These are phyloP conservation scores for Golubevia sp. DNA, from an alignment of 1,284 basidiomycete species.

Conservation along the genomic window DNA sequence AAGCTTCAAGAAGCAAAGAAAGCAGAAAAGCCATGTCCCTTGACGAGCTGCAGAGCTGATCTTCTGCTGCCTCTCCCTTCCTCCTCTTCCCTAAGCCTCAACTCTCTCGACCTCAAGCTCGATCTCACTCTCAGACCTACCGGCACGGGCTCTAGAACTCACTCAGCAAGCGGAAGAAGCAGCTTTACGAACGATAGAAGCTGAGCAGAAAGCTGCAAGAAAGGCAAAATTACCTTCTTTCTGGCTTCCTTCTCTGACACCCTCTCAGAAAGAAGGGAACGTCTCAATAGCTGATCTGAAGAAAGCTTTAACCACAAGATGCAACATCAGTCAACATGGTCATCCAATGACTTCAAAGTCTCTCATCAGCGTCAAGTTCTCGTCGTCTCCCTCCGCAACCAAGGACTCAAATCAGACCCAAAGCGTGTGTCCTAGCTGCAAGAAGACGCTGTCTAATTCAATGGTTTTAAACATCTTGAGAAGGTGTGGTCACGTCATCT, in stretches of 20 bases:
- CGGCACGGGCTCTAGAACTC: conserved; percentile 64
- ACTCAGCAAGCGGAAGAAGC: conserved; percentile 80
- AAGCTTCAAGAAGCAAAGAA: no score
- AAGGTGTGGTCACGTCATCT: conserved; percentile 81
- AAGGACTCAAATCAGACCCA: conserved; percentile 29
- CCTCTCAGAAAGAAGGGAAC: conserved; percentile 9
- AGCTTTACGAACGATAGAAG: conserved; percentile 77
- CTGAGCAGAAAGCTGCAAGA: conserved; percentile 76
- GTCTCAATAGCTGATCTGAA: no score
- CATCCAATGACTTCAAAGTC: no score
- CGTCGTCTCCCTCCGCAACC: conserved; percentile 65
- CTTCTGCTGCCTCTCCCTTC: no score
- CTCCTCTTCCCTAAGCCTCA: no score
- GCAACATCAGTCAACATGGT: no score
- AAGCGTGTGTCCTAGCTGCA: conserved; percentile 80
- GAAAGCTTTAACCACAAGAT: no score
- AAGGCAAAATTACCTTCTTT: conserved; percentile 89
- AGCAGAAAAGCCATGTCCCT: no score
- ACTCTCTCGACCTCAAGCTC: no score
- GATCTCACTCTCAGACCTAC: not conserved
- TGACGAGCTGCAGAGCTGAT: no score
- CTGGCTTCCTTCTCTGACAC: conserved; percentile 67
- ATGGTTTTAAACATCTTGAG: conserved; percentile 17
- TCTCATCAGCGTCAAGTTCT: conserved; percentile 44
- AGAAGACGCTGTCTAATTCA: conserved; percentile 69